Percentiles rank a stretch among this genome's conserved stretches.
phyloP scores from a whole-genome alignment of 768 basidiomycete species.

The Suillus subalutaceus region DNA sequence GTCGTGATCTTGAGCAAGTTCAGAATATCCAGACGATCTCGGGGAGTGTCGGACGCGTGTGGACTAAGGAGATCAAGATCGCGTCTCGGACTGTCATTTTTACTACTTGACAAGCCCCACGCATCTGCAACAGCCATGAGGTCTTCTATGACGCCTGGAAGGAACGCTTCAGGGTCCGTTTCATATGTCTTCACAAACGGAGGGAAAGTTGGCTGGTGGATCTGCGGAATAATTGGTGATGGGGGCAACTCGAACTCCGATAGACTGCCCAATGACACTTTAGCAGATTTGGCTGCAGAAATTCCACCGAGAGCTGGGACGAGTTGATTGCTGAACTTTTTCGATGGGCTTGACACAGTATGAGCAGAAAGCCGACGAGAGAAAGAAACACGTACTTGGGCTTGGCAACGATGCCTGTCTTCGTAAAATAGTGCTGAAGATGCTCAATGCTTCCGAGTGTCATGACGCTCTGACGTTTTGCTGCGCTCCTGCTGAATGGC shows the following conservation, averaged over 20 bases:
- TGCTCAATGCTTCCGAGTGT: conserved; percentile 95
- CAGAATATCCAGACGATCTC: conserved; percentile 59
- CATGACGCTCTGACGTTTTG: conserved; percentile 93
- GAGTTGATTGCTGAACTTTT: conserved; percentile 60
- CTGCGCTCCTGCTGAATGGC: conserved; percentile 87
- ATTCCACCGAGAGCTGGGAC: conserved; percentile 78
- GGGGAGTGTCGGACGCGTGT: conserved; percentile 15
- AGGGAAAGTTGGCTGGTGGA: conserved; percentile 46
- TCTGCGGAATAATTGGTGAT: conserved; percentile 59
- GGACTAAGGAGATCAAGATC: conserved; percentile 26
- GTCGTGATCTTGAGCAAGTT: conserved; percentile 78
- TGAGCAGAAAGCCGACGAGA: conserved; percentile 16
- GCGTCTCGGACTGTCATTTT: conserved; percentile 11
- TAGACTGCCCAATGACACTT: conserved; percentile 44
- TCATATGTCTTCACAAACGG: conserved; percentile 67
- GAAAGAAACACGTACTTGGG: conserved; percentile 58
- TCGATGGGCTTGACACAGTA: conserved; percentile 37
- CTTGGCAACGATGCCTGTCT: conserved; percentile 77
- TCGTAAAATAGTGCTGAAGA: conserved; percentile 93
- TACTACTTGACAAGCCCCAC: conserved; percentile 52
- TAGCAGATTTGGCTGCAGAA: conserved; percentile 41
- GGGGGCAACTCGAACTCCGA: conserved; percentile 68
- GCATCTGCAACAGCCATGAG: conserved; percentile 61
- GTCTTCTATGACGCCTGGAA: conserved; percentile 79
- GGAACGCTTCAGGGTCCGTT: conserved; percentile 75